Evolutionary conservation across 768 basidiomycete species (phyloP), one percentile per base, ranked within the genome.

Genomic region (Leccinum disarticulatum): DNA sequence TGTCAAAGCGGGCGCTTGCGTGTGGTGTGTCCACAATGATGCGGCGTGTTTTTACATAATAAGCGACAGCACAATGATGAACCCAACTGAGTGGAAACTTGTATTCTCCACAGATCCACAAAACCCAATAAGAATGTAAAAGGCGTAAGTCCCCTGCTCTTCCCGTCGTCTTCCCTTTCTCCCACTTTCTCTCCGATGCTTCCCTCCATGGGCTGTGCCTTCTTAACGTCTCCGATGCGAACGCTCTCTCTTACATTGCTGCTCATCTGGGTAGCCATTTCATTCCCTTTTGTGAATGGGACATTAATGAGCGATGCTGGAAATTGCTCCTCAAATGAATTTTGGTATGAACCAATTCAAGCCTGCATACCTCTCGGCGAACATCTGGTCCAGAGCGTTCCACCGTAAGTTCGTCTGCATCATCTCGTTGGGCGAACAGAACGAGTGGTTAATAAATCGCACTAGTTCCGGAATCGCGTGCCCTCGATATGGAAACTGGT

Each of bases 261-360:
- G 5, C 25, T 28, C 57, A 38, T 56, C 36, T 59, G 53, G 61
- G 41, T 22, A 28, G 31, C 30, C 30, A 51, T 62, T 62, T 63
- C 62, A 38, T 52, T 64, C 53, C 57, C 30, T 38, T 33, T 48
- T 1, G 55, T 54, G 19, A 56, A 64, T 33, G 62, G 63, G 19
- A 30, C 52, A 36, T 35, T 59, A 55, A 47, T 19, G 53, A 62
- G 49, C 53, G 51, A 55, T 14, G 41, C 61, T 48, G 56, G 58
- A 19, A 61, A 52, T 64, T 68, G 63, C 50, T 55, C 60, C 10
- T 38, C 28, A 28, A 56, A 65, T 54, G 66, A 59, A 62, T 47
- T 60, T 27, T 65, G 63, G 67, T 61, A 63, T 49, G 57, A 60
- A 51, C 54, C 58, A 14, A 53, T 63, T 30, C 54, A 6, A 10